These are phyloP conservation scores for Sphagnurus paluster DNA, from an alignment of 1,284 basidiomycete species.

Conservation along the genomic window DNA sequence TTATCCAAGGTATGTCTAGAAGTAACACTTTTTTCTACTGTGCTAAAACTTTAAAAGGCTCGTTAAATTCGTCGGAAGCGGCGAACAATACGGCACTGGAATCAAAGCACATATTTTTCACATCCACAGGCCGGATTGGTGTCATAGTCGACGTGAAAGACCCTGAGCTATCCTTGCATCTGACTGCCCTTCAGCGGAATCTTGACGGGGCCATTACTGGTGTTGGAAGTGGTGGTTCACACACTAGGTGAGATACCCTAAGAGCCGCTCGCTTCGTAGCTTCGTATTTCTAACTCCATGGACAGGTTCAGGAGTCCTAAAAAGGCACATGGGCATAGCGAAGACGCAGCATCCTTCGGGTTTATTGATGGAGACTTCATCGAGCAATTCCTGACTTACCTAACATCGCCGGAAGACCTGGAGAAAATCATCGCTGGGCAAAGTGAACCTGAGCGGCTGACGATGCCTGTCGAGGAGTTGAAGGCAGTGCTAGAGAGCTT, in stretches of 20 bases:
- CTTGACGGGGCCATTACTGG: conserved; percentile 57
- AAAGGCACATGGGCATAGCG: conserved; percentile 51
- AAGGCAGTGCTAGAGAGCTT: conserved; percentile 56
- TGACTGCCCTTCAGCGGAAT: conserved; percentile 81
- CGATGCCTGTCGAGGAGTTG: conserved; percentile 42
- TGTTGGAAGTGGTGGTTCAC: conserved; percentile 59
- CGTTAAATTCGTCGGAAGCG: conserved; percentile 37
- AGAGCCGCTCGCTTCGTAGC: no score
- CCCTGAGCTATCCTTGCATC: conserved; percentile 53
- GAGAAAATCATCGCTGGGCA: conserved; percentile 52
- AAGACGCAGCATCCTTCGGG: conserved; percentile 60
- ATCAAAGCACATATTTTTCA: conserved; percentile 76
- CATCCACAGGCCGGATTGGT: conserved; percentile 80
- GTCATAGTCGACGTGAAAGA: conserved; percentile 69
- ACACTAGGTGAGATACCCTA: conserved; percentile 55
- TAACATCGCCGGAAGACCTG: conserved; percentile 32
- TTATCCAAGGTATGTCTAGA: conserved; percentile 61
- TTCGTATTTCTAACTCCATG: conserved; percentile 3
- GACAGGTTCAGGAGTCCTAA: conserved; percentile 70
- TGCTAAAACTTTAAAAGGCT: conserved; percentile 34
- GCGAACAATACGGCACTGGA: conserved; percentile 38
- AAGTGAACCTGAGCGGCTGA: conserved; percentile 54
- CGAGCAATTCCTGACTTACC: conserved; percentile 60
- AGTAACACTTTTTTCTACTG: neutral
- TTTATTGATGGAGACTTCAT: conserved; percentile 92